phyloP scores from a whole-genome alignment of 2,329 filamentous ascomycete species.

The Aspergillus aculeatinus region DNA sequence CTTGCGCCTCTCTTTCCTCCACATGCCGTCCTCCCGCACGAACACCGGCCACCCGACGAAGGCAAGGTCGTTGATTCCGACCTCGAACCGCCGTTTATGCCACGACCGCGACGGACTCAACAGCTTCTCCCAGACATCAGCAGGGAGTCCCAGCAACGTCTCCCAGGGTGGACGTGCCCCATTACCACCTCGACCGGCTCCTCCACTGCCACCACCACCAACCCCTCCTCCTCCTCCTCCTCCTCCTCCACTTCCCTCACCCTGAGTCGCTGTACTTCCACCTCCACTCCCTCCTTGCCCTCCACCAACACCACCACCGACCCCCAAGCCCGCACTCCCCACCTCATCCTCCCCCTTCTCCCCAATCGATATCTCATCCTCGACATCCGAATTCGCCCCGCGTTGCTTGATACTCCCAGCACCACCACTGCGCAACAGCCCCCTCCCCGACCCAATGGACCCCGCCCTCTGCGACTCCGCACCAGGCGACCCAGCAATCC shows the following conservation, averaged over 20 bases:
- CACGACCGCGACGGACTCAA: slow-evolving; percentile 72
- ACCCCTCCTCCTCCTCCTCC: too few relatives aligned
- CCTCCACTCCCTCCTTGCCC: neutral
- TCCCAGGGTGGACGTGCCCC: slow-evolving; percentile 47
- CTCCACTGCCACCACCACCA: neutral
- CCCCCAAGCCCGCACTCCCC: slow-evolving; percentile 7
- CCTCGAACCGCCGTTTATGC: slow-evolving; percentile 79
- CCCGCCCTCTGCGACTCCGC: slow-evolving; percentile 33
- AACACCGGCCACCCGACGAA: slow-evolving; percentile 84
- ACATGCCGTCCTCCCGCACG: slow-evolving; percentile 73
- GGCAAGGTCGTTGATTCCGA: slow-evolving; percentile 74
- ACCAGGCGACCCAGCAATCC: slow-evolving; percentile 28
- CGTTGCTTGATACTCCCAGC: slow-evolving; percentile 22
- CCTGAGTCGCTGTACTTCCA: neutral
- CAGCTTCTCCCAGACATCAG: slow-evolving; percentile 76
- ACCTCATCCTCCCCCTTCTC: slow-evolving; percentile 30
- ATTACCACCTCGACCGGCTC: neutral
- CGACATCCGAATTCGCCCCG: slow-evolving; percentile 31
- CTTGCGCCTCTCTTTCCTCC: slow-evolving; percentile 65
- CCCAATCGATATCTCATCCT: slow-evolving; percentile 33
- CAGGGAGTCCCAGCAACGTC: slow-evolving; percentile 69
- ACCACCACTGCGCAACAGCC: slow-evolving; percentile 10
- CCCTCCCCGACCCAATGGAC: slow-evolving; percentile 35
- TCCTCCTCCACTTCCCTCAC: neutral
- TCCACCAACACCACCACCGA: neutral